Evolutionary conservation across 768 basidiomycete species (phyloP).

Genomic region (Auricularia sp.): DNA sequence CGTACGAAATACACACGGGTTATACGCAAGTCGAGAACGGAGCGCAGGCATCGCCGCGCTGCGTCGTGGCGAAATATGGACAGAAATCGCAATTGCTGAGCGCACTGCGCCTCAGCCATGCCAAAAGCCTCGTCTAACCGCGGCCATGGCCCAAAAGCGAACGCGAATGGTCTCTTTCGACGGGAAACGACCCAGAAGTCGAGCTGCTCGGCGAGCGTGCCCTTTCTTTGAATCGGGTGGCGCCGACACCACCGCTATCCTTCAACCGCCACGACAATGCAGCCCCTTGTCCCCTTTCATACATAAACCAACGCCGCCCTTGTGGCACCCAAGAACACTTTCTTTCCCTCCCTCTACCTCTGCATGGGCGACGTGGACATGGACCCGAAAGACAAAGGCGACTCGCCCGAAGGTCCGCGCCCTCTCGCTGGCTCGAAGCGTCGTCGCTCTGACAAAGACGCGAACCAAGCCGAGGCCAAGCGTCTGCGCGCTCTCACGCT

Average conservation of each 20-base stretch:
- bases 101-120: not conserved
- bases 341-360: not conserved
- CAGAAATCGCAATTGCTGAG: too few relatives aligned
- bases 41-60: not conserved
- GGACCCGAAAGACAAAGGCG: too few relatives aligned
- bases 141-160: too few relatives aligned
- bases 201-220: not conserved
- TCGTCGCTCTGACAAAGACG: too few relatives aligned
- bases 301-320: not conserved
- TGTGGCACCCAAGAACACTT: not conserved
- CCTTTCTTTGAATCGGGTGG: not conserved
- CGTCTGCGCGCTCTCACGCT: too few relatives aligned
- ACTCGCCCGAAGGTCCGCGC: too few relatives aligned
- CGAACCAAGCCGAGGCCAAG: too few relatives aligned
- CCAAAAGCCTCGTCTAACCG: too few relatives aligned
- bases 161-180: too few relatives aligned
- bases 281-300: not conserved
- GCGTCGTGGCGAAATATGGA: not conserved
- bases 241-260: not conserved
- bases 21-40: not conserved
- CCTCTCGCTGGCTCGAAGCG: too few relatives aligned
- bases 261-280: not conserved
- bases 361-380: too few relatives aligned
- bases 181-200: not conserved
- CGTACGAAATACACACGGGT: too few relatives aligned